phyloP scores from a whole-genome alignment of 441 rosid species.

The Mallotus japonicus region DNA sequence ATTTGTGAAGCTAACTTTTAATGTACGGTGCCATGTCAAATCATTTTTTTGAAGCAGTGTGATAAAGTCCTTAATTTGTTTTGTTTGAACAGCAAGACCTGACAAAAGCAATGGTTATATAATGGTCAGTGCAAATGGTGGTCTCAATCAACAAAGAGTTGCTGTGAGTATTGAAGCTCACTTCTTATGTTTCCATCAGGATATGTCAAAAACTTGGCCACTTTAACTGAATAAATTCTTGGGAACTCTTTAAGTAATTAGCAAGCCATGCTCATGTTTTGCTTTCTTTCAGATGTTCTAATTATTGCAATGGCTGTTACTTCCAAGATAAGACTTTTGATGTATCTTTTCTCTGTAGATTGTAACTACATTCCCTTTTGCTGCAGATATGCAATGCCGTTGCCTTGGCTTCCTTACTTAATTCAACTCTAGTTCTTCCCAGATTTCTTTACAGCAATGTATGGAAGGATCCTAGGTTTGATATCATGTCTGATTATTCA shows the following conservation, averaged over 20 bases:
- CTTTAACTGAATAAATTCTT: background rate
- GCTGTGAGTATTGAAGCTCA: slow-evolving; percentile 59
- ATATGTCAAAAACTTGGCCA: background rate
- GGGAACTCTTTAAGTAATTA: background rate
- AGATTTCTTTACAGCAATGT: slow-evolving; percentile 91
- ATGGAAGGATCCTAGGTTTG: slow-evolving; percentile 94
- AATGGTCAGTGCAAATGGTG: slow-evolving; percentile 86
- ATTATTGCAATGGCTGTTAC: background rate
- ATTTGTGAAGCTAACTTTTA: background rate
- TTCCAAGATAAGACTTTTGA: background rate
- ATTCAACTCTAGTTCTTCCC: slow-evolving; percentile 76
- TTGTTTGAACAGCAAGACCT: slow-evolving; percentile 44
- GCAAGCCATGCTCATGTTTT: background rate
- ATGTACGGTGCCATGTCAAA: background rate
- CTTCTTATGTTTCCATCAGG: background rate
- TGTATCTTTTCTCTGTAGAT: background rate
- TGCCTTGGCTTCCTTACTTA: slow-evolving; percentile 71
- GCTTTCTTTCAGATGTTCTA: background rate
- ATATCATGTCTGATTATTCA: slow-evolving; percentile 10
- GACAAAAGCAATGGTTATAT: slow-evolving; percentile 60
- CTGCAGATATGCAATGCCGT: slow-evolving; percentile 88
- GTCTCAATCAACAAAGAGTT: slow-evolving; percentile 92
- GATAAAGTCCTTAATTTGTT: slow-evolving; percentile 21
- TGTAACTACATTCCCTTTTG: slow-evolving; percentile 11
- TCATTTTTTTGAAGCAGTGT: background rate